Evolutionary conservation across 2,329 filamentous ascomycete genomes (phyloP).

Genomic region (Monosporascus cannonballus): DNA sequence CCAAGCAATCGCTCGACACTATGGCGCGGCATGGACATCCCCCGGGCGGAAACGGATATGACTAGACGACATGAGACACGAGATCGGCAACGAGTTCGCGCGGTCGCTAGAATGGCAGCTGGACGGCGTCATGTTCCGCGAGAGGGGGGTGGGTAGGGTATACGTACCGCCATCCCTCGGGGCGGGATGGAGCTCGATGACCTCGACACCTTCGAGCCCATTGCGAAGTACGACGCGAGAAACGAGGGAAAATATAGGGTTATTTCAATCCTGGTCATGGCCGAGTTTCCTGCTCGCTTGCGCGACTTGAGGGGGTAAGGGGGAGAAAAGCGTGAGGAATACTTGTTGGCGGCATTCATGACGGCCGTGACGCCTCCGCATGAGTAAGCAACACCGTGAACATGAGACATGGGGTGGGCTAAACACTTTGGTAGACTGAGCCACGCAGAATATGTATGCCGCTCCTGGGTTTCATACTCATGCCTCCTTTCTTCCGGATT

Average conservation of each 20-base stretch:
- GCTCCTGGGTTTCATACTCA: not conserved
- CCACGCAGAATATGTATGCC: not conserved
- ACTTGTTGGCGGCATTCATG: conserved; percentile 29
- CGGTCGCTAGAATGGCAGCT: conserved; percentile 24
- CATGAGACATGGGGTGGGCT: not conserved
- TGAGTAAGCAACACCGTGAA: conserved; percentile 19
- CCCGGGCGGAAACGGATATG: conserved; percentile 13
- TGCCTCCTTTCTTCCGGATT: not conserved
- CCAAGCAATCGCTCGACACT: conserved; percentile 20
- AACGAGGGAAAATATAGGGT: conserved; percentile 9
- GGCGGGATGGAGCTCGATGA: conserved; percentile 13
- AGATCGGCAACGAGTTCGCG: conserved; percentile 13
- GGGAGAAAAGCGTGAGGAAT: conserved; percentile 22
- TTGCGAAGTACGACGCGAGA: conserved; percentile 17
- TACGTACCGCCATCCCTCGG: conserved; percentile 25
- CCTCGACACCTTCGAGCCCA: conserved; percentile 19
- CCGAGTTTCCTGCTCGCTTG: conserved; percentile 23
- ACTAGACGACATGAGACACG: conserved; percentile 11
- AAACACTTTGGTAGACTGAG: not conserved
- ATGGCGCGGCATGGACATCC: conserved; percentile 17
- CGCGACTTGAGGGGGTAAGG: conserved; percentile 18
- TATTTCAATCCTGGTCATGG: conserved; percentile 23
- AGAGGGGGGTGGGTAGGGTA: conserved; percentile 28
- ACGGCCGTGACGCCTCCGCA: conserved; percentile 26
- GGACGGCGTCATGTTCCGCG: conserved; percentile 22